These are phyloP conservation scores for Vitis vinifera DNA, from an alignment of 164 flowering plant genomes.

Conservation along the genomic window DNA sequence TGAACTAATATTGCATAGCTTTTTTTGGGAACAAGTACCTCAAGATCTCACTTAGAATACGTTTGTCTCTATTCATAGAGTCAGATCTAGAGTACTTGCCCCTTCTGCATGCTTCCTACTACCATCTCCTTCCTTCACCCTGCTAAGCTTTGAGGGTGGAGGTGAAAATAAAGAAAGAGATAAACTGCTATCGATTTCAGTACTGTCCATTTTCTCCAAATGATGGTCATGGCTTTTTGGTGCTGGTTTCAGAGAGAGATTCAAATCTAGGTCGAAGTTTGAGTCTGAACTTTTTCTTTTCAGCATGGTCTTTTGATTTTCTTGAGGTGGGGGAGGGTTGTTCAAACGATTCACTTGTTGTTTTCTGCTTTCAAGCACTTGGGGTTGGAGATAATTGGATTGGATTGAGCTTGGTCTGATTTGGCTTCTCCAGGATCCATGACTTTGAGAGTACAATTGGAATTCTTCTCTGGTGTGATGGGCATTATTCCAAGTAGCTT, in stretches of 20 bases:
- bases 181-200: slow-evolving; percentile 16
- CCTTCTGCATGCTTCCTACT: slow-evolving; percentile 13
- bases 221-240: not conserved
- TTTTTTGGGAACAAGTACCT: slow-evolving; percentile 20
- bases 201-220: not conserved
- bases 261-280: slow-evolving; percentile 28
- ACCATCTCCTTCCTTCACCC: slow-evolving; percentile 15
- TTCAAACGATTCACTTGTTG: not conserved
- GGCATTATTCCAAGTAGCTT: not conserved
- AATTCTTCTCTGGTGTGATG: not conserved
- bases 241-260: slow-evolving; percentile 23
- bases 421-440: slow-evolving; percentile 3
- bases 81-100: slow-evolving; percentile 46
- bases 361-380: not conserved
- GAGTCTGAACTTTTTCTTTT: slow-evolving; percentile 18
- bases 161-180: slow-evolving; percentile 37
- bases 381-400: not conserved
- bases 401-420: not conserved
- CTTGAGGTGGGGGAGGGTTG: not conserved
- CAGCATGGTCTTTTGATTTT: not conserved
- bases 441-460: not conserved
- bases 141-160: slow-evolving; percentile 15
- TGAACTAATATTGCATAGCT: not conserved
- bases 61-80: slow-evolving; percentile 40
- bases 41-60: slow-evolving; percentile 42